Conservation (phyloP, 352 stramenopile genomes). For the Phytophthora rubi region DNA sequence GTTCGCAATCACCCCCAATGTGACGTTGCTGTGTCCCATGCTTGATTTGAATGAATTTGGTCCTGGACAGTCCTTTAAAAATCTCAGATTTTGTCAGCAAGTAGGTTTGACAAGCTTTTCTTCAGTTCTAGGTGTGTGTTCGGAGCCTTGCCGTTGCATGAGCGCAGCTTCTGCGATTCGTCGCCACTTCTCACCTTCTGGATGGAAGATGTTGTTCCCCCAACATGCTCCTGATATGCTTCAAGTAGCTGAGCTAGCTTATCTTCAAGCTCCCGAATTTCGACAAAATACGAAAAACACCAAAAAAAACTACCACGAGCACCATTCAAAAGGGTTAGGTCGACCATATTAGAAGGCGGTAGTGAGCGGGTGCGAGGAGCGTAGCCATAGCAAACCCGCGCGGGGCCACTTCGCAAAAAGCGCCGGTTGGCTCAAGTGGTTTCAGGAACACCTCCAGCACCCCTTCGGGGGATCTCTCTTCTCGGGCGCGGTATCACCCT, state of each 20-base stretch:
- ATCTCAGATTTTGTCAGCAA: not conserved
- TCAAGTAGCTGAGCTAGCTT: not conserved
- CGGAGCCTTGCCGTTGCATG: not conserved
- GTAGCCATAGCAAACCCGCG: too few relatives aligned
- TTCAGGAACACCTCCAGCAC: too few relatives aligned
- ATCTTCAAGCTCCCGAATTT: constrained; percentile 12
- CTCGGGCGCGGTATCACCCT: too few relatives aligned
- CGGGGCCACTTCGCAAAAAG: too few relatives aligned
- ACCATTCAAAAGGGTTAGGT: too few relatives aligned
- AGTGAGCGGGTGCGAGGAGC: too few relatives aligned
- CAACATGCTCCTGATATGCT: not conserved
- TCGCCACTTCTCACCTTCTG: not conserved
- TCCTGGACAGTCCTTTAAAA: not conserved
- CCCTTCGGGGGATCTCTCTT: too few relatives aligned
- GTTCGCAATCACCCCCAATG: not conserved
- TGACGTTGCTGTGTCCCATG: not conserved
- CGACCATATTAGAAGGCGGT: too few relatives aligned
- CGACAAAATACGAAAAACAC: not conserved
- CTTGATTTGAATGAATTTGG: not conserved
- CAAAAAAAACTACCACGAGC: too few relatives aligned
- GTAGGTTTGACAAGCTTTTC: not conserved
- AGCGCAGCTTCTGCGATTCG: not conserved
- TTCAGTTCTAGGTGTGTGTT: constrained; percentile 17
- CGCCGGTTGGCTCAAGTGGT: too few relatives aligned
- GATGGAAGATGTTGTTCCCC: not conserved